Evolutionary conservation across 345 rosid species (phyloP).

Genomic region (Lepidium didymum): DNA sequence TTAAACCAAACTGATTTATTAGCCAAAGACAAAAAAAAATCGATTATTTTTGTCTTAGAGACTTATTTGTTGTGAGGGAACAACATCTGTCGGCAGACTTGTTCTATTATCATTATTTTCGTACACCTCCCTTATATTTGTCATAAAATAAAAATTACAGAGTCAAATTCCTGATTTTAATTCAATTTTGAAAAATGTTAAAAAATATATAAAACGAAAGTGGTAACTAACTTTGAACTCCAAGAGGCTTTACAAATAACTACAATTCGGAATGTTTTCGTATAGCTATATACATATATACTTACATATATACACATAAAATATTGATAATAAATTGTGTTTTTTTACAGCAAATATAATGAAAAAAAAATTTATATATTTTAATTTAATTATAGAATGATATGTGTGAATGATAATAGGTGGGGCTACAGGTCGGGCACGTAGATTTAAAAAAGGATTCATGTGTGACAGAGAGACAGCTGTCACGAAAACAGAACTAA

Average conservation of each 20-base stretch:
- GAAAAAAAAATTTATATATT: no score
- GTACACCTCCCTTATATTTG: neutral
- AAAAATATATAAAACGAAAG: no score
- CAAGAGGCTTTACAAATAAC: neutral
- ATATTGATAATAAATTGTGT: no score
- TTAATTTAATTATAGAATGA: no score
- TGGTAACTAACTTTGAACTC: neutral
- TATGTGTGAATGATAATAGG: neutral
- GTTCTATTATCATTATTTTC: neutral
- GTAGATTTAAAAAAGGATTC: slow-evolving; percentile 13
- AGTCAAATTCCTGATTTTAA: neutral
- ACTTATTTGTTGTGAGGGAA: neutral
- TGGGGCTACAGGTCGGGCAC: slow-evolving; percentile 24
- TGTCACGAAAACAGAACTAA: slow-evolving; percentile 15
- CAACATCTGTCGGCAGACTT: slow-evolving; percentile 24
- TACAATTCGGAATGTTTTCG: neutral
- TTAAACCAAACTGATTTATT: slow-evolving; percentile 2
- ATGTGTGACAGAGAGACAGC: slow-evolving; percentile 18
- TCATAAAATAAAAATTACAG: neutral
- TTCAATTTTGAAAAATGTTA: neutral
- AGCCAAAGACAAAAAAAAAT: neutral
- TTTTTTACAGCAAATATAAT: no score
- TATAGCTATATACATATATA: neutral
- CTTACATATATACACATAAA: no score
- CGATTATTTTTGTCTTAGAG: neutral